Evolutionary conservation across 139 green algal species (phyloP).

Genomic region (Prasinococcaceae sp.): DNA sequence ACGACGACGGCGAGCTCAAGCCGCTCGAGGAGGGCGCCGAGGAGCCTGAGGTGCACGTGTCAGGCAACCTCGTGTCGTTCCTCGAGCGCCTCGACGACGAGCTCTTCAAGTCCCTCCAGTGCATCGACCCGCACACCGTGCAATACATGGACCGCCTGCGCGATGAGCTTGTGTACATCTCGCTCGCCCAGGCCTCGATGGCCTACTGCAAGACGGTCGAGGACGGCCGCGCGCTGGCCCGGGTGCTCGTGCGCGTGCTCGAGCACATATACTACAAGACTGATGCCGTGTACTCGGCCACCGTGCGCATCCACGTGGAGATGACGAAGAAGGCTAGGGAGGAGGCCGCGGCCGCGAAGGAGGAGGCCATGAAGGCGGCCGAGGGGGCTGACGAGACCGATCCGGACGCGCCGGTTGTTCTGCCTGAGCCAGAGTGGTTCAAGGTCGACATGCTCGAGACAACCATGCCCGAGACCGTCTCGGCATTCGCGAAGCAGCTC

Average conservation of each 20-base stretch:
- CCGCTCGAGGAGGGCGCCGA: constrained; percentile 14
- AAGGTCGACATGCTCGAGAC: background rate
- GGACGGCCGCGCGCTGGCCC: constrained; percentile 24
- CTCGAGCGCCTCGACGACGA: constrained; percentile 96
- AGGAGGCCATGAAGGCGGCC: constrained; percentile 23
- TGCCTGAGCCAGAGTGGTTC: constrained; percentile 5
- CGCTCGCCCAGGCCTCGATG: constrained; percentile 57
- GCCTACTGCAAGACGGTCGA: constrained; percentile 32
- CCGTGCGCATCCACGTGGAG: constrained; percentile 1
- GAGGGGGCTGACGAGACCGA: constrained; percentile 11
- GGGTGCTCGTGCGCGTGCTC: constrained; percentile 59
- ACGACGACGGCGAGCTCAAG: constrained; percentile 35
- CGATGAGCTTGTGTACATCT: constrained; percentile 84
- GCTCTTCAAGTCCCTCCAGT: constrained; percentile 92
- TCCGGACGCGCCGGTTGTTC: constrained; percentile 1
- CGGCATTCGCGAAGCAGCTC: constrained; percentile 32
- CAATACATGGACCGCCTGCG: constrained; percentile 85
- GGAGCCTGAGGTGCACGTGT: constrained; percentile 46
- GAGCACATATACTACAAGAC: constrained; percentile 98
- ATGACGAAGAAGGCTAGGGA: constrained; percentile 1
- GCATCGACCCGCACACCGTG: constrained; percentile 85
- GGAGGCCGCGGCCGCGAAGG: constrained; percentile 28
- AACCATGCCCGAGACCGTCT: constrained; percentile 16
- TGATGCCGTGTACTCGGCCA: constrained; percentile 57
- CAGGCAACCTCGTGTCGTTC: constrained; percentile 85